Conservation (phyloP, 805 yeast genomes). For the Danielozyma ontarioensis region DNA sequence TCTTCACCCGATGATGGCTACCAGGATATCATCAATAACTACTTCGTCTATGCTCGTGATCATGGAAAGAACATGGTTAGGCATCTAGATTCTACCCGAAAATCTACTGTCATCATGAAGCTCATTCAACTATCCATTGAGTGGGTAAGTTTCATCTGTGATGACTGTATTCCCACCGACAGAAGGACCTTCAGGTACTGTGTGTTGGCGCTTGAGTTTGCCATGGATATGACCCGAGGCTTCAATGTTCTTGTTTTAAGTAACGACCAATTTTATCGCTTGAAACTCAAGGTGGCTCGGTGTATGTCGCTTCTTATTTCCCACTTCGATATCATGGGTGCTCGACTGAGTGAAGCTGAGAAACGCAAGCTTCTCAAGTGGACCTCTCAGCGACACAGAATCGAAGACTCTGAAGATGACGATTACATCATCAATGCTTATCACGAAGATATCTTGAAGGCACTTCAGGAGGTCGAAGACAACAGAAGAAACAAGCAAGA, state of each 20-base stretch:
- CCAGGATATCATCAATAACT: slow-evolving; percentile 71
- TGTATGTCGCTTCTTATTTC: slow-evolving; percentile 91
- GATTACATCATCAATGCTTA: slow-evolving; percentile 42
- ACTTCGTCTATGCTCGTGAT: slow-evolving; percentile 76
- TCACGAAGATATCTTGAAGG: slow-evolving; percentile 62
- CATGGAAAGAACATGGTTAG: slow-evolving; percentile 68
- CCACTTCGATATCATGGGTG: slow-evolving; percentile 98
- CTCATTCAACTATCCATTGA: slow-evolving; percentile 74
- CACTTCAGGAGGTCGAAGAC: slow-evolving; percentile 59
- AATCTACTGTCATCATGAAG: slow-evolving; percentile 63
- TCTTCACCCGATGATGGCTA: slow-evolving; percentile 48
- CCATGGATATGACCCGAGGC: slow-evolving; percentile 90
- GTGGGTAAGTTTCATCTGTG: slow-evolving; percentile 91
- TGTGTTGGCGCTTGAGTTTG: slow-evolving; percentile 91
- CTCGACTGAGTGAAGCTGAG: slow-evolving; percentile 73
- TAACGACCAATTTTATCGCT: slow-evolving; percentile 65
- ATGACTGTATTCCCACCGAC: slow-evolving; percentile 92
- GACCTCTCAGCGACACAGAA: slow-evolving; percentile 49
- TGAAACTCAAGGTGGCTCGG: slow-evolving; percentile 83
- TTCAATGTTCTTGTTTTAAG: slow-evolving; percentile 78
- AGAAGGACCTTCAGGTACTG: slow-evolving; percentile 93
- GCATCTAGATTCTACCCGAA: slow-evolving; percentile 57
- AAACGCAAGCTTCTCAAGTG: slow-evolving; percentile 50
- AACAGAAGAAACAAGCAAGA: slow-evolving; percentile 44
- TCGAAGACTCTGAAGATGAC: slow-evolving; percentile 40